Evolutionary conservation across 2,329 filamentous ascomycete genomes (phyloP).

Genomic region (Scytalidium sp.): DNA sequence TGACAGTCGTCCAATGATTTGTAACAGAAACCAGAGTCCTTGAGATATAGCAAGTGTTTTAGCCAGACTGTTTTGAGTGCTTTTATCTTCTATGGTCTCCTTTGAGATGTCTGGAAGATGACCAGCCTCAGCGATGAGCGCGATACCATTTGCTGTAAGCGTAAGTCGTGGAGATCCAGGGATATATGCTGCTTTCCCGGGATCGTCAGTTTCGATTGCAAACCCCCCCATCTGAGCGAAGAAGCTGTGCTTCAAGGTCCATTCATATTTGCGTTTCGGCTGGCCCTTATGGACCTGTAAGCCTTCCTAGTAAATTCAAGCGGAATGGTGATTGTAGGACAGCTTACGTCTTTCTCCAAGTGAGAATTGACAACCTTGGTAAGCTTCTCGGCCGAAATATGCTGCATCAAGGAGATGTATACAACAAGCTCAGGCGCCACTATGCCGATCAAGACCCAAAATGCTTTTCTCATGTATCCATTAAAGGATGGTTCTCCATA

Average conservation of each 20-base stretch:
- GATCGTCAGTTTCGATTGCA: conserved; percentile 11
- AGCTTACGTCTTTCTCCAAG: no score
- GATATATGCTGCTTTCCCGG: no score
- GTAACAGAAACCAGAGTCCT: conserved; percentile 10
- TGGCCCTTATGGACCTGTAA: neutral
- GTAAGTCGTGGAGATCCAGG: no score
- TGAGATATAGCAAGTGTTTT: conserved; percentile 10
- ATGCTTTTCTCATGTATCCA: conserved; percentile 16
- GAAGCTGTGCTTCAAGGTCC: conserved; percentile 27
- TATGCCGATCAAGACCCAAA: conserved; percentile 29
- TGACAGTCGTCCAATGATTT: conserved; percentile 8
- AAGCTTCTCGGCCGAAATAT: conserved; percentile 8
- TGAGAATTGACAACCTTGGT: conserved; percentile 3
- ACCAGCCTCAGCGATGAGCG: no score
- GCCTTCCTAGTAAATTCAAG: no score
- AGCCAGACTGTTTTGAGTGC: conserved; percentile 10
- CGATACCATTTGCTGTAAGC: no score
- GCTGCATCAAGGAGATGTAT: conserved; percentile 20
- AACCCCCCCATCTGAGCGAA: conserved; percentile 30
- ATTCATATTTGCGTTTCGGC: conserved; percentile 9
- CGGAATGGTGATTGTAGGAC: no score
- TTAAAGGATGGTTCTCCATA: conserved; percentile 3
- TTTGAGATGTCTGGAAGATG: no score
- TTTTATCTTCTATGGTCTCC: conserved; percentile 9
- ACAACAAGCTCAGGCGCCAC: conserved; percentile 31